Conservation (phyloP, 306 rosid genomes). For the Casuarina glauca region DNA sequence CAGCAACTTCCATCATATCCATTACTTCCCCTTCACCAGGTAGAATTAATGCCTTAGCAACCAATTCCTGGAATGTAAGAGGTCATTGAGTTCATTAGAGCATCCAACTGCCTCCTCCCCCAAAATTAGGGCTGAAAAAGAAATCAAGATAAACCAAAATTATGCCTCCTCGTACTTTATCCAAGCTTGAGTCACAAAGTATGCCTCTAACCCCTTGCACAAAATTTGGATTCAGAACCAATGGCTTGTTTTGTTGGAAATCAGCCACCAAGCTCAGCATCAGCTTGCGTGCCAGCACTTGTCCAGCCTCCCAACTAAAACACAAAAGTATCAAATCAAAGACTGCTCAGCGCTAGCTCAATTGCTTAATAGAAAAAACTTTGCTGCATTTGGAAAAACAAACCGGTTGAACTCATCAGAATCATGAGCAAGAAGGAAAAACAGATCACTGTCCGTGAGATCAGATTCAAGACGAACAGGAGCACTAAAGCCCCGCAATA, state of each 20-base stretch:
- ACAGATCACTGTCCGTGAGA: conserved; percentile 70
- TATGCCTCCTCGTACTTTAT: conserved; percentile 55
- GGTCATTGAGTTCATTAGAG: conserved; percentile 17
- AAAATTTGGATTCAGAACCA: conserved; percentile 73
- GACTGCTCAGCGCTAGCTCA: conserved; percentile 16
- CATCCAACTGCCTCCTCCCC: conserved; percentile 8
- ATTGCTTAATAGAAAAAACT: conserved; percentile 6
- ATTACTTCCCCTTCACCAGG: conserved; percentile 98
- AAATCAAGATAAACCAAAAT: conserved; percentile 1
- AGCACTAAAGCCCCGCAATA: too few relatives aligned
- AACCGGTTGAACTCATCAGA: conserved; percentile 94
- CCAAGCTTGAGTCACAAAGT: conserved; percentile 71
- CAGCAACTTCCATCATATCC: conserved; percentile 96
- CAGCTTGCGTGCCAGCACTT: conserved; percentile 78
- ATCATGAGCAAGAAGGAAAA: conserved; percentile 91
- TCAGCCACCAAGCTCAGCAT: conserved; percentile 85
- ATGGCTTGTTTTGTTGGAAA: conserved; percentile 74
- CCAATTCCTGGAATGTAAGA: conserved; percentile 66
- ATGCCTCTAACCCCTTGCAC: conserved; percentile 71
- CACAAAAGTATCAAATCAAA: conserved; percentile 31
- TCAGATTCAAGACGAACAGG: conserved; percentile 92
- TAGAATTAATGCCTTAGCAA: conserved; percentile 91
- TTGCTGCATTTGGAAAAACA: conserved; percentile 38
- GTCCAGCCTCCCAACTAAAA: conserved; percentile 99
- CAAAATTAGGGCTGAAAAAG: background rate